A percentile compares a stretch with the other conserved stretches of the same genome.
phyloP scores from a whole-genome alignment of 371 early-diverging fungal species.

The Capillidium heterosporum region DNA sequence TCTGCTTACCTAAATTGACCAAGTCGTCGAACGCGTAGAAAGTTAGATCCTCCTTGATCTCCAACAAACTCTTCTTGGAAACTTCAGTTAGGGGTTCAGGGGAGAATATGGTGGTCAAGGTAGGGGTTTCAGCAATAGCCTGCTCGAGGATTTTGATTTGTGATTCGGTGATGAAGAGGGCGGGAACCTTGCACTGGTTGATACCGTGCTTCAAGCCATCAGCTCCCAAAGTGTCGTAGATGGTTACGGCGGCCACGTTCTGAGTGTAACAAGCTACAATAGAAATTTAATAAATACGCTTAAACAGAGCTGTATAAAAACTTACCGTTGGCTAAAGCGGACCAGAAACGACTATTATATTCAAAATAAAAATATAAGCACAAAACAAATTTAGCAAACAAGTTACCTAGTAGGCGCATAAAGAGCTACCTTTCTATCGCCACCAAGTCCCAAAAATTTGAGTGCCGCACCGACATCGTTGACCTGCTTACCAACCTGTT shows the following conservation, averaged over 20 bases:
- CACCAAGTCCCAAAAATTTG: background rate
- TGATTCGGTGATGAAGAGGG: slow-evolving; percentile 65
- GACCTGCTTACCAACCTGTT: slow-evolving; percentile 27
- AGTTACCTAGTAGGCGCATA: background rate
- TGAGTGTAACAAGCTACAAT: slow-evolving; percentile 34
- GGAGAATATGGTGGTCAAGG: slow-evolving; percentile 55
- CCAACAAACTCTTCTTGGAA: background rate
- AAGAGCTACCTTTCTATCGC: background rate
- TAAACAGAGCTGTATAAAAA: background rate
- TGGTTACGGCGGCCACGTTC: slow-evolving; percentile 57
- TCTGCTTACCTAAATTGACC: slow-evolving; percentile 31
- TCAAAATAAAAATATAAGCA: background rate
- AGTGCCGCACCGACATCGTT: slow-evolving; percentile 42
- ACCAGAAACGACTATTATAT: background rate
- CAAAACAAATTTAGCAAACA: background rate
- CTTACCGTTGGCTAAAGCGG: background rate
- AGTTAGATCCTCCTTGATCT: slow-evolving; percentile 17
- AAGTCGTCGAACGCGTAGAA: slow-evolving; percentile 35
- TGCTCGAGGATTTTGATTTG: slow-evolving; percentile 45
- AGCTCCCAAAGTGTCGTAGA: slow-evolving; percentile 77
- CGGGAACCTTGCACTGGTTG: slow-evolving; percentile 59
- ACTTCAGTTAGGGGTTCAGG: slow-evolving; percentile 18
- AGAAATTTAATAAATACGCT: background rate
- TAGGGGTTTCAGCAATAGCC: slow-evolving; percentile 33
- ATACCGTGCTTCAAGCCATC: slow-evolving; percentile 72